Evolutionary conservation across 2,329 filamentous ascomycete genomes (phyloP).

Genomic region (Fusarium subglutinans): DNA sequence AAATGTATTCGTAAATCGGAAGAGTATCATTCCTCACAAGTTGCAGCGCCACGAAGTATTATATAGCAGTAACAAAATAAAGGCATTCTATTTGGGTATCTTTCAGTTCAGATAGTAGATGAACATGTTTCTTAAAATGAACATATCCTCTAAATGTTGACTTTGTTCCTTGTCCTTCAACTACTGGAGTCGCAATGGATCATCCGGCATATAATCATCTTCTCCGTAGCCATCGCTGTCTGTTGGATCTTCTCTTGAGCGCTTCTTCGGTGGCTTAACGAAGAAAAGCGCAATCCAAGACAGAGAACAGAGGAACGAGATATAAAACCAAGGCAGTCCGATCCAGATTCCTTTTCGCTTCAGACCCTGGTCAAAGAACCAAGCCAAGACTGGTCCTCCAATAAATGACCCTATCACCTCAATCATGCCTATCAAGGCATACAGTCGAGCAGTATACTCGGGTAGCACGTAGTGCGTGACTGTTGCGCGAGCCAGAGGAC

Average conservation of each 20-base stretch:
- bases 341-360: conserved; percentile 48
- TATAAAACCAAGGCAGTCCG: conserved; percentile 54
- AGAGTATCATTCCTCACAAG: not conserved
- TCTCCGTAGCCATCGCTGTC: conserved; percentile 30
- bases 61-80: not conserved
- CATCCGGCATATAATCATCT: conserved; percentile 38
- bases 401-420: conserved; percentile 53
- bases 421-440: conserved; percentile 53
- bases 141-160: not conserved
- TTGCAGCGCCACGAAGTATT: too few relatives aligned
- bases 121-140: not conserved
- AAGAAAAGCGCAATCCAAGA: conserved; percentile 45
- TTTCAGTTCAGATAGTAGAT: not conserved
- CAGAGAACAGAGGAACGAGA: conserved; percentile 44
- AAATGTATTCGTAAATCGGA: not conserved
- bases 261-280: conserved; percentile 47
- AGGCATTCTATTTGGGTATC: conserved; percentile 21
- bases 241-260: conserved; percentile 6
- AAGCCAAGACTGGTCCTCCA: conserved; percentile 52
- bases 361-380: conserved; percentile 51
- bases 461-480: conserved; percentile 51
- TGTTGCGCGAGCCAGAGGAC: conserved; percentile 52
- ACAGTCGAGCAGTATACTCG: conserved; percentile 52
- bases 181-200: conserved; percentile 39
- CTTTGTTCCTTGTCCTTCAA: not conserved